Conservation (phyloP, 2,329 filamentous ascomycete genomes). For the Hymenoscyphus repandus region DNA sequence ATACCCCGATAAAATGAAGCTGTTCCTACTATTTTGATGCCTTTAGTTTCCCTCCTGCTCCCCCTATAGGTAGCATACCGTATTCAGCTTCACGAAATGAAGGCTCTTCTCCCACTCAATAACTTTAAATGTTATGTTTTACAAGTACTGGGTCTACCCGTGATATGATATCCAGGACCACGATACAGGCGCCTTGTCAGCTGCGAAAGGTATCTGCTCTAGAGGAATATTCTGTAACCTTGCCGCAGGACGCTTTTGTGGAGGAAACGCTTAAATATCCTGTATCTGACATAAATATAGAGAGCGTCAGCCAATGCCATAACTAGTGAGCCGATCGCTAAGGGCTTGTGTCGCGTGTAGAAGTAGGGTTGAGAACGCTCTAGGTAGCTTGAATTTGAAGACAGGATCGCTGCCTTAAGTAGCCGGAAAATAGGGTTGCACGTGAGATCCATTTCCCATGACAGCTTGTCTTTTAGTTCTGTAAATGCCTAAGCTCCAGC, state of each 20-base stretch:
- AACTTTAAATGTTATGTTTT: constrained; percentile 20
- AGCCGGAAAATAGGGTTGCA: too few relatives aligned
- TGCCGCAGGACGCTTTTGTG: constrained; percentile 6
- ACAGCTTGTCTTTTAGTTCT: neutral
- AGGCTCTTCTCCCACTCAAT: constrained; percentile 4
- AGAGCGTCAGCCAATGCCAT: neutral
- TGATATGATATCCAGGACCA: constrained; percentile 36
- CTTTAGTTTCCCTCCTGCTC: too few relatives aligned
- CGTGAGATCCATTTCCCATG: too few relatives aligned
- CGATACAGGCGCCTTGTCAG: constrained; percentile 13
- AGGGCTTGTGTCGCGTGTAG: too few relatives aligned
- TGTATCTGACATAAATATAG: neutral
- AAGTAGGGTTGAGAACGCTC: too few relatives aligned
- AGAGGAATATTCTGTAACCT: neutral
- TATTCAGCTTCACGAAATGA: too few relatives aligned
- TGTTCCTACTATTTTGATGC: too few relatives aligned
- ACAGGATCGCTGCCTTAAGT: too few relatives aligned
- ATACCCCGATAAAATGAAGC: too few relatives aligned
- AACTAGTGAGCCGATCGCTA: constrained; percentile 2
- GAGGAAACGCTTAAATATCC: neutral
- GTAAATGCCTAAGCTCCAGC: constrained; percentile 20
- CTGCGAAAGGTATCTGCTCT: neutral
- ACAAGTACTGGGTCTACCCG: constrained; percentile 26
- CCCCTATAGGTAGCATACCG: too few relatives aligned
- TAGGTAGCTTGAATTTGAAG: too few relatives aligned